These are phyloP conservation scores for Chalciporus piperatus DNA, from an alignment of 768 basidiomycete species.

Conservation along the genomic window DNA sequence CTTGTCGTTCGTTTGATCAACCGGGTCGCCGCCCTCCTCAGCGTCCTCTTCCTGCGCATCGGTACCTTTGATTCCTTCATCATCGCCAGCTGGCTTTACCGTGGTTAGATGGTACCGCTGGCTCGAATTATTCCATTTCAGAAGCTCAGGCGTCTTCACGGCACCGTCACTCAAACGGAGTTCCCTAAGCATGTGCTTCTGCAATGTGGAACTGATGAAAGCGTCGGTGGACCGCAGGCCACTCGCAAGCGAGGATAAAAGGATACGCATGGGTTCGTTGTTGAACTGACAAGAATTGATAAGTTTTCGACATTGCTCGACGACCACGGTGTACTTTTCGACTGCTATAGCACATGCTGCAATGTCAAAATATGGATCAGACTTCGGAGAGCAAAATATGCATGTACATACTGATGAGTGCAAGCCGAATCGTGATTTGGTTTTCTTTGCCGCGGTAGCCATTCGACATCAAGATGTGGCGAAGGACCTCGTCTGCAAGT, in stretches of 20 bases:
- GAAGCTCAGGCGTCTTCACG: slow-evolving; percentile 54
- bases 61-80: slow-evolving; percentile 13
- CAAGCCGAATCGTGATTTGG: slow-evolving; percentile 72
- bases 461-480: slow-evolving; percentile 72
- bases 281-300: slow-evolving; percentile 79
- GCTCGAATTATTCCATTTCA: slow-evolving; percentile 60
- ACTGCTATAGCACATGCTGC: slow-evolving; percentile 72
- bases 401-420: slow-evolving; percentile 59
- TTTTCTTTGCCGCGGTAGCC: slow-evolving; percentile 60
- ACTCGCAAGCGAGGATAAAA: slow-evolving; percentile 69
- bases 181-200: slow-evolving; percentile 83
- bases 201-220: slow-evolving; percentile 74
- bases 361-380: background rate
- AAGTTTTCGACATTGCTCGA: slow-evolving; percentile 76
- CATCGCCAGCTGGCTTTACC: slow-evolving; percentile 18
- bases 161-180: slow-evolving; percentile 67
- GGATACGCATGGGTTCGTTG: slow-evolving; percentile 78
- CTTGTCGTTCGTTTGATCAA: slow-evolving; percentile 22
- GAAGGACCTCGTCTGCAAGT: slow-evolving; percentile 69
- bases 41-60: slow-evolving; percentile 33
- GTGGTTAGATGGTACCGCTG: slow-evolving; percentile 54
- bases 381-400: background rate
- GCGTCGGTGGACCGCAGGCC: slow-evolving; percentile 70
- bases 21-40: slow-evolving; percentile 26
- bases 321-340: slow-evolving; percentile 52